phyloP scores from a whole-genome alignment of 2,329 filamentous ascomycete genomes.

The Coniella vitis region DNA sequence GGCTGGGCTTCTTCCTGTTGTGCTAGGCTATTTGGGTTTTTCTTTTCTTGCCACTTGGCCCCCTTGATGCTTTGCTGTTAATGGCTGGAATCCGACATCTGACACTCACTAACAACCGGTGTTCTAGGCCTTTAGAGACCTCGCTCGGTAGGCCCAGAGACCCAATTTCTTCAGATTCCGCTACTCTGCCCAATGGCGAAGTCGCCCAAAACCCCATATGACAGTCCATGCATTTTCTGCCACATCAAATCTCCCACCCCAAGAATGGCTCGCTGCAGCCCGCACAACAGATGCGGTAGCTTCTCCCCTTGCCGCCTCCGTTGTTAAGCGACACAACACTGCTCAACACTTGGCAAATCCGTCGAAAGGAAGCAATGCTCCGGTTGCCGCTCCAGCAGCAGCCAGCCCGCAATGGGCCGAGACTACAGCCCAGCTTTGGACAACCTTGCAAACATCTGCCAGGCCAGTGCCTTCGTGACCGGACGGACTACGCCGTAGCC shows the following conservation, averaged over 20 bases:
- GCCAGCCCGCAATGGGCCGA: not conserved
- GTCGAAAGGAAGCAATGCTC: not conserved
- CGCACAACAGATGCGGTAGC: too few relatives aligned
- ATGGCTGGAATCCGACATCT: not conserved
- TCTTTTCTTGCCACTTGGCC: too few relatives aligned
- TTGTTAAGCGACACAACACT: not conserved
- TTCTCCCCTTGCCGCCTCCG: too few relatives aligned
- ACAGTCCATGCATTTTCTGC: not conserved
- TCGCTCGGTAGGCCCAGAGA: constrained; percentile 24
- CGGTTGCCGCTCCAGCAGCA: not conserved
- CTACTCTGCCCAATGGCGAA: not conserved
- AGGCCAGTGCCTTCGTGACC: constrained; percentile 5
- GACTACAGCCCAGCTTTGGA: not conserved
- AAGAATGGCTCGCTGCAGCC: constrained; percentile 6
- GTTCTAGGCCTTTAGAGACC: constrained; percentile 27
- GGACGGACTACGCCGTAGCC: not conserved
- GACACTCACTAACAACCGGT: not conserved
- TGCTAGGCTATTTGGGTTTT: too few relatives aligned
- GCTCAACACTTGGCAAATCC: too few relatives aligned
- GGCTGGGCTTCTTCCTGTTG: not conserved
- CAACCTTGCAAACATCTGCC: not conserved
- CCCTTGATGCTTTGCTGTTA: too few relatives aligned
- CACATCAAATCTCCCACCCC: too few relatives aligned
- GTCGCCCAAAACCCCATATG: constrained; percentile 3
- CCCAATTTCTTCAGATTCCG: not conserved